Evolutionary conservation across 805 yeast genomes (phyloP), one percentile per base, ranked within the genome.

Genomic region (Kodamaea kaohsiungensis): DNA sequence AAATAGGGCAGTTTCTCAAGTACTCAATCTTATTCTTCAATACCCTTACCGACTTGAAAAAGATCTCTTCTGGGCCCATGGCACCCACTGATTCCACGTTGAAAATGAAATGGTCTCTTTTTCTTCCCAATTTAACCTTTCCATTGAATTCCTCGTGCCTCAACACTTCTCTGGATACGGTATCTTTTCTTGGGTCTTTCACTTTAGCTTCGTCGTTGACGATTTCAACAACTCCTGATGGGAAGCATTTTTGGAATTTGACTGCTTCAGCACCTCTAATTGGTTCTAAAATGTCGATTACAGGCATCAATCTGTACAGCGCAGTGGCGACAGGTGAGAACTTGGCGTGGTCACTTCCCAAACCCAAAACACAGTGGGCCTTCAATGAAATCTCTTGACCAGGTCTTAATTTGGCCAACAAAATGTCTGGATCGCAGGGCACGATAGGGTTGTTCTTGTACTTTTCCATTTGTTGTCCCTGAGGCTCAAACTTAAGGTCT

Each of bases 271-370:
- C 84, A 5, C 97, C 98, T 0, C 73, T 75, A 55, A 95, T 89
- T 48, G 93, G 90, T 57, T 83, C 75, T 42, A 76, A 68, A 52
- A 95, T 91, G 58, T 88, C 85, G 62, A 92, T 92, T 22, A 84
- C 87, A 13, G 99, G 99, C 76, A 95, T 72, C 66, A 95, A 79
- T 73, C 99, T 83, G 75, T 95, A 95, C 12, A 97, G 89, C 2
- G 99, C 98, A 12, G 99, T 95, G 15, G 96, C 83, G 9, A 95
- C 99, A 4, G 99, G 99, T 7, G 98, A 91, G 69, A 90, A 95
- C 72, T 95, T 95, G 56, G 99, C 98, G 72, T 95, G 99, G 70
- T 95, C 99, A 43, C 91, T 73, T 51, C 98, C 99, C 60, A 89
- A 75, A 55, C 99, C 99, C 58, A 93, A 79, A 30, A 92, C 79